Percentiles rank a stretch among this genome's conserved stretches.
These are phyloP conservation scores for Camelina hispida DNA, from an alignment of 345 rosid genomes.

Conservation along the genomic window DNA sequence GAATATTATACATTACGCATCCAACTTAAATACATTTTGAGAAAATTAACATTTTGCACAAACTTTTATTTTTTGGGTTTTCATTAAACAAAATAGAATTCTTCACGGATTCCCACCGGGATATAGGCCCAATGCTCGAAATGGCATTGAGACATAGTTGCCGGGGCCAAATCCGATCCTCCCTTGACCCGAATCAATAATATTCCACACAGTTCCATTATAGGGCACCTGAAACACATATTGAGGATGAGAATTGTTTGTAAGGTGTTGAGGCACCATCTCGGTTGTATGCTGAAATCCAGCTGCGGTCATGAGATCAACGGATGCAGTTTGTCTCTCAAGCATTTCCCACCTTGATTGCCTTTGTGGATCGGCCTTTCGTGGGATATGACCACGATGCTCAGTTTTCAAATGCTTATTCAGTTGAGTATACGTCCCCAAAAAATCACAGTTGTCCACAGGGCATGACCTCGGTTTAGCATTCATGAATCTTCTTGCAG, in stretches of 20 bases:
- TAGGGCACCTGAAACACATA: not conserved
- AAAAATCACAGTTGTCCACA: constrained; percentile 70
- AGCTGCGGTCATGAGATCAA: constrained; percentile 38
- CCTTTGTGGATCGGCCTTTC: constrained; percentile 57
- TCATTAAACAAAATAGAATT: not conserved
- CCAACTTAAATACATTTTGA: not conserved
- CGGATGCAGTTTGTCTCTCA: constrained; percentile 38
- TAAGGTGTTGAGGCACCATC: not conserved
- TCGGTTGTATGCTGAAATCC: not conserved
- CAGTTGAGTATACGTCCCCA: constrained; percentile 72
- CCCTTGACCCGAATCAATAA: not conserved
- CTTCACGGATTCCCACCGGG: not conserved
- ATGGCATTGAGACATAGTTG: not conserved
- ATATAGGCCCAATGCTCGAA: not conserved
- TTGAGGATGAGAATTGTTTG: not conserved
- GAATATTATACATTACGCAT: not conserved
- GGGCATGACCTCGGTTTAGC: constrained; percentile 68
- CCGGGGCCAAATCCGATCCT: too few relatives aligned
- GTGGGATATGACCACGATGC: constrained; percentile 67
- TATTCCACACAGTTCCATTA: not conserved
- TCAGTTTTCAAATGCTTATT: constrained; percentile 67
- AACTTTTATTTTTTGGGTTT: not conserved
- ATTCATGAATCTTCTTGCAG: constrained; percentile 67
- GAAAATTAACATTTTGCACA: constrained; percentile 19
- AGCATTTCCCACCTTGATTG: constrained; percentile 58